phyloP scores from a whole-genome alignment of 164 flowering plant genomes.

The Stephania japonica region DNA sequence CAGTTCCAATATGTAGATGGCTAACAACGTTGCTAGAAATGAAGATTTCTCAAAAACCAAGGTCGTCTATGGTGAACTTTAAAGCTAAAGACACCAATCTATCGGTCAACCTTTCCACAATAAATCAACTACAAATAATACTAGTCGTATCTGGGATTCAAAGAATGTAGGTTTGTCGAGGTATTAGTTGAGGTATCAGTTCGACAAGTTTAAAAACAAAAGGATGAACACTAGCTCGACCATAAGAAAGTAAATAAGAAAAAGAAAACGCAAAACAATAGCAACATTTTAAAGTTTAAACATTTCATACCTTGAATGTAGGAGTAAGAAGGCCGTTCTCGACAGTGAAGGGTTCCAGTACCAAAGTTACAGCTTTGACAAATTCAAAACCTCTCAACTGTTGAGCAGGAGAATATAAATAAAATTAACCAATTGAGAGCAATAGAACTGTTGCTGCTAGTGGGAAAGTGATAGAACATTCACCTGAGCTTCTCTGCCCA shows the following conservation, averaged over 20 bases:
- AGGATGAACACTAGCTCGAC: background rate
- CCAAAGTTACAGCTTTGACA: constrained; percentile 78
- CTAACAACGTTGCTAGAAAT: too few relatives aligned
- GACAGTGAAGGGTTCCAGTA: constrained; percentile 71
- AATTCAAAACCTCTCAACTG: constrained; percentile 96
- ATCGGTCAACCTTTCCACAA: background rate
- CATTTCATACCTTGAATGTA: constrained; percentile 63
- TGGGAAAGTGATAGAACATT: background rate
- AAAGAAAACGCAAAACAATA: background rate
- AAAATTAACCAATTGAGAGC: background rate
- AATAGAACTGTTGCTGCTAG: background rate
- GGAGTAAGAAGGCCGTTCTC: constrained; percentile 95
- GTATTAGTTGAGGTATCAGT: background rate
- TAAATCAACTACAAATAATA: too few relatives aligned
- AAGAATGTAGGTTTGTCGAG: background rate
- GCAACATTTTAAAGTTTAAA: background rate
- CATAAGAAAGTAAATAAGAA: background rate
- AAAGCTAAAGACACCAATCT: too few relatives aligned
- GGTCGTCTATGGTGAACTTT: too few relatives aligned
- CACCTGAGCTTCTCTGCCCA: constrained; percentile 88
- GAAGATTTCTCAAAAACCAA: too few relatives aligned
- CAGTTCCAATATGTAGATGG: too few relatives aligned
- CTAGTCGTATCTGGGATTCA: too few relatives aligned
- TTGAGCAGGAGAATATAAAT: constrained; percentile 1
- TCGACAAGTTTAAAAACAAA: background rate